phyloP scores from a whole-genome alignment of 805 yeast genomes.

The Jamesozyma piceae region DNA sequence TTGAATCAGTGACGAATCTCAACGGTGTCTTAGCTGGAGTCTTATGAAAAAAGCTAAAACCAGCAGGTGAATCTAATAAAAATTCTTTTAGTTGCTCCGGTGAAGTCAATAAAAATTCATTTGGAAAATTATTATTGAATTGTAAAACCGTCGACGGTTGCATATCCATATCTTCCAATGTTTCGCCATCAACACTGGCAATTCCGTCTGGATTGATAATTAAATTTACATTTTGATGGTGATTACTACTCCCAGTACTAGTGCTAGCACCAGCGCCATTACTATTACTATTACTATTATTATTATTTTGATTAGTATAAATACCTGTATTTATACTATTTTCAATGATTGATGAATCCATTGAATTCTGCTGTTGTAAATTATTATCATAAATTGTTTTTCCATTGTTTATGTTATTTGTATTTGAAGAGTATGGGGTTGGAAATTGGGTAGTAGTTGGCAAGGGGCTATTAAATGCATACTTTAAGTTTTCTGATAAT shows the following conservation, averaged over 20 bases:
- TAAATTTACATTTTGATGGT: not conserved
- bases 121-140: slow-evolving; percentile 16
- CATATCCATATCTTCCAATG: slow-evolving; percentile 25
- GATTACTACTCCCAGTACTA: not conserved
- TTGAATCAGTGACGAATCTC: slow-evolving; percentile 21
- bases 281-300: not conserved
- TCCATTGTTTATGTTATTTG: slow-evolving; percentile 3
- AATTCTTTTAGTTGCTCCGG: slow-evolving; percentile 31
- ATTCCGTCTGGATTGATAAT: slow-evolving; percentile 1
- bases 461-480: slow-evolving; percentile 25
- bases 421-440: slow-evolving; percentile 28
- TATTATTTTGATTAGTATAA: not conserved
- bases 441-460: slow-evolving; percentile 29
- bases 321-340: slow-evolving; percentile 19
- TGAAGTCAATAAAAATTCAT: slow-evolving; percentile 27
- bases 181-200: slow-evolving; percentile 10
- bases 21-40: slow-evolving; percentile 31
- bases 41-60: slow-evolving; percentile 25
- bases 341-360: slow-evolving; percentile 21
- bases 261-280: not conserved
- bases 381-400: slow-evolving; percentile 3
- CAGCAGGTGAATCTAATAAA: slow-evolving; percentile 27
- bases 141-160: slow-evolving; percentile 30
- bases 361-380: slow-evolving; percentile 5
- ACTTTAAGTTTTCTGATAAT: slow-evolving; percentile 23